Evolutionary conservation across 148 eudicot species (phyloP), one percentile per base, ranked within the genome.

Genomic region (Heliamphora exappendiculata): DNA sequence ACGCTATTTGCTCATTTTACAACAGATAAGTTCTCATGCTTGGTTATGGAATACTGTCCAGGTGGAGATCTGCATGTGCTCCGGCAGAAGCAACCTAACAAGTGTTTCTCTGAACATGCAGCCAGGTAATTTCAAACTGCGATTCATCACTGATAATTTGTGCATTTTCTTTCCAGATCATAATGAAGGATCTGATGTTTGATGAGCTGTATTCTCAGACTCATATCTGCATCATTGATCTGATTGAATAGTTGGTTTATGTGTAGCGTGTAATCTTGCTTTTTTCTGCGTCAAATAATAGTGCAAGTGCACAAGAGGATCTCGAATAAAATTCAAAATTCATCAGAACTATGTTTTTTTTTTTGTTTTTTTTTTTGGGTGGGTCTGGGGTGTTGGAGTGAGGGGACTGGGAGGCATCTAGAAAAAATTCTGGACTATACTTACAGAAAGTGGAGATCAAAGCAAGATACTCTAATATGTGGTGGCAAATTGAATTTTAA

Each of bases 11-110:
- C 96, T 53, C 89, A 89, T 81, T 93, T 93, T 73, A 80, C 84
- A 19, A 77, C 96, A 24, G 87, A 89, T 74, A 89, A 84, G 76
- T 83, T 85, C 71, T 78, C 91, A 3, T 89, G 94, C 85, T 85
- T 93, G 86, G 94, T 88, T 67, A 93, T 89, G 87, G 96, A 93
- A 68, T 90, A 87, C 84, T 93, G 98, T 79, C 90, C 97, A 41
- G 91, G 94, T 71, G 97, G 98, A 70, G 97, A 93, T 84, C 86
- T 93, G 47, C 97, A 91, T 81, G 88, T 84, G 80, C 89, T 91
- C 69, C 86, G 97, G 54, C 96, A 93, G 69, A 91, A 85, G 79
- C 98, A 93, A 78, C 86, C 87, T 4, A 79, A 62, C 58, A 82
- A 87, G 67, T 74, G 88, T 79, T 93, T 93, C 76, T 82, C 91